These are phyloP conservation scores for Lodderomyces parapsilosis DNA, from an alignment of 1,139 yeast species.

Conservation along the genomic window DNA sequence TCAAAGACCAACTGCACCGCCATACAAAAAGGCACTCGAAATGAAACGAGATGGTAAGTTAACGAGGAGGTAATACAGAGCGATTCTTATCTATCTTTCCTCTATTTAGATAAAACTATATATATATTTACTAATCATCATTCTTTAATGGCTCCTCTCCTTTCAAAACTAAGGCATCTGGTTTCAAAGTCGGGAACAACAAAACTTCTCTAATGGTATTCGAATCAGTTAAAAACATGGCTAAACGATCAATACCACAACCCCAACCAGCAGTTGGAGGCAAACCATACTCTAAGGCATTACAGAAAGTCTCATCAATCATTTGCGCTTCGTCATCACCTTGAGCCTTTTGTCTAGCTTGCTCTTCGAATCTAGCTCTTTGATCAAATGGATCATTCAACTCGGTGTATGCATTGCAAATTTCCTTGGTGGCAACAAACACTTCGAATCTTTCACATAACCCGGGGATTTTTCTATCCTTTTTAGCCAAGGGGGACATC, in stretches of 20 bases:
- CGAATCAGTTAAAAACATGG: conserved; percentile 96
- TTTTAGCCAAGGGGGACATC: conserved; percentile 99
- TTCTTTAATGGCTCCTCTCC: conserved; percentile 30
- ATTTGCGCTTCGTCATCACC: conserved; percentile 99
- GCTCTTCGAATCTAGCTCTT: conserved; percentile 96
- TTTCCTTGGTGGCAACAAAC: conserved; percentile 97
- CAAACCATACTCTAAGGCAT: conserved; percentile 95
- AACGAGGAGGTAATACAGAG: conserved; percentile 18
- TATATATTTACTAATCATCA: no score
- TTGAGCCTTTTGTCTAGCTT: conserved; percentile 96
- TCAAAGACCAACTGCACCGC: conserved; percentile 94
- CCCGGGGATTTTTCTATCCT: conserved; percentile 89
- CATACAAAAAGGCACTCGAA: conserved; percentile 88
- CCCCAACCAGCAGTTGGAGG: conserved; percentile 99
- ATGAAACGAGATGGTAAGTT: conserved; percentile 74
- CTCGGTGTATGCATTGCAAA: conserved; percentile 97
- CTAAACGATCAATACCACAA: conserved; percentile 96
- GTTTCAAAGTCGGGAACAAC: conserved; percentile 97
- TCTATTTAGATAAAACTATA: background rate
- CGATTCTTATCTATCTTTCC: background rate
- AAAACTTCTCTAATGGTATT: conserved; percentile 97
- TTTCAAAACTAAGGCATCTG: conserved; percentile 56
- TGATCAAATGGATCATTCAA: conserved; percentile 98
- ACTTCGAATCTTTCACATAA: conserved; percentile 98
- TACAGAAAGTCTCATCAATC: conserved; percentile 94